Evolutionary conservation across 495 filamentous ascomycete species (phyloP).

Genomic region (Podospora didyma): DNA sequence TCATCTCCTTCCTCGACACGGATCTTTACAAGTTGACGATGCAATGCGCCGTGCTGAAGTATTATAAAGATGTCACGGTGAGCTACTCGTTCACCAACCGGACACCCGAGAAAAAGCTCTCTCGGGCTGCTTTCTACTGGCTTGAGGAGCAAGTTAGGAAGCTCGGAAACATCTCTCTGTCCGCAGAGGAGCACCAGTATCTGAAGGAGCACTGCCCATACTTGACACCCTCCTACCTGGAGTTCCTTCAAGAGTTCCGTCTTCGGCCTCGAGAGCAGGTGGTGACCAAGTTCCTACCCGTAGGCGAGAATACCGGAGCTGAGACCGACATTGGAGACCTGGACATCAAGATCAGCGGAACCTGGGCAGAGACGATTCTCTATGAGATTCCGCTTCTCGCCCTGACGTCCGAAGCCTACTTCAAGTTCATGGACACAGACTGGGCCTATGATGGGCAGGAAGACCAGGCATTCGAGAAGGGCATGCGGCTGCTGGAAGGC

Average conservation of each 20-base stretch:
- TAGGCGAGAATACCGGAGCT: slow-evolving; percentile 55
- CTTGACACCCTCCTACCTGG: slow-evolving; percentile 69
- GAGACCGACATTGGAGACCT: slow-evolving; percentile 71
- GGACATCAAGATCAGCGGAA: slow-evolving; percentile 67
- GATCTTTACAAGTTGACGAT: slow-evolving; percentile 99
- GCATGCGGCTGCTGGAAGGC: slow-evolving; percentile 65
- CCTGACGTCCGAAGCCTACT: slow-evolving; percentile 91
- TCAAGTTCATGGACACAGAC: slow-evolving; percentile 87
- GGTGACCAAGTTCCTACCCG: slow-evolving; percentile 61
- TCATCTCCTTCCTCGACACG: slow-evolving; percentile 91
- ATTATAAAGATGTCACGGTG: slow-evolving; percentile 79
- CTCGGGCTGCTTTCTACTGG: slow-evolving; percentile 78
- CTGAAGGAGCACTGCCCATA: slow-evolving; percentile 79
- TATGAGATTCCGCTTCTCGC: slow-evolving; percentile 96
- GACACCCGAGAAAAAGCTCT: slow-evolving; percentile 88
- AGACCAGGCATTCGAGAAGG: slow-evolving; percentile 76
- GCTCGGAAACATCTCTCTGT: slow-evolving; percentile 72
- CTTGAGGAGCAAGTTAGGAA: slow-evolving; percentile 75
- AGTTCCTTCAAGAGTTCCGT: slow-evolving; percentile 75
- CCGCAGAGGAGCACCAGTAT: slow-evolving; percentile 72
- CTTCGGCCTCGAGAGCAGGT: slow-evolving; percentile 79
- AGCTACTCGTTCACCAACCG: slow-evolving; percentile 94
- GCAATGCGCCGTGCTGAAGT: slow-evolving; percentile 93
- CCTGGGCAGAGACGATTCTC: slow-evolving; percentile 92
- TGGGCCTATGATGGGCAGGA: slow-evolving; percentile 85